Evolutionary conservation across 306 rosid species (phyloP).

Genomic region (Cicer cuneatum): DNA sequence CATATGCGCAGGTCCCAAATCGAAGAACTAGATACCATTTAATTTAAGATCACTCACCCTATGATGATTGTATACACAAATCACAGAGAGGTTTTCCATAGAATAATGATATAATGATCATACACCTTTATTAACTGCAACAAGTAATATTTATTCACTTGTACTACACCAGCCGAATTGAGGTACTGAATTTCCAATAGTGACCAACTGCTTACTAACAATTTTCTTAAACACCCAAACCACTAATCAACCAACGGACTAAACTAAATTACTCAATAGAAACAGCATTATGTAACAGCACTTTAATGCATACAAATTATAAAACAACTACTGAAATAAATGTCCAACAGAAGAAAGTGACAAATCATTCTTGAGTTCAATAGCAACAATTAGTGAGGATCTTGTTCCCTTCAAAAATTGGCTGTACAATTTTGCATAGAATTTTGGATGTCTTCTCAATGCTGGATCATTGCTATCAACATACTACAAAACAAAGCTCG

Average conservation of each 20-base stretch:
- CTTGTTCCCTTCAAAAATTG: slow-evolving; percentile 41
- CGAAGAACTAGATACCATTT: not conserved
- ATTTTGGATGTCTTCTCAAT: slow-evolving; percentile 50
- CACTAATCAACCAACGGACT: not conserved
- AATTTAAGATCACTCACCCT: not conserved
- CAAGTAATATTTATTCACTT: not conserved
- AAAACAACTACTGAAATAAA: slow-evolving; percentile 33
- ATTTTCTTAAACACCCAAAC: not conserved
- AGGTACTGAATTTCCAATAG: not conserved
- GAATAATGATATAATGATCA: not conserved
- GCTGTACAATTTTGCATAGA: slow-evolving; percentile 54
- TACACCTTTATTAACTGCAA: too few relatives aligned
- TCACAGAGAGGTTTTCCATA: not conserved
- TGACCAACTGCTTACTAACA: not conserved
- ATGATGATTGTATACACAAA: not conserved
- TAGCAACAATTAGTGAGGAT: not conserved
- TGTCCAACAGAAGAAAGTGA: slow-evolving; percentile 42
- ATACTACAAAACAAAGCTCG: not conserved
- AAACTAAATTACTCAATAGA: not conserved
- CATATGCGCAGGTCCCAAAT: not conserved
- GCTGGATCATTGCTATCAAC: slow-evolving; percentile 26
- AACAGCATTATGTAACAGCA: not conserved
- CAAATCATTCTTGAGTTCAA: slow-evolving; percentile 35
- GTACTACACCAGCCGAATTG: not conserved
- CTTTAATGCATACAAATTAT: not conserved